Evolutionary conservation across 768 basidiomycete species (phyloP).

Genomic region (Suillus brevipes): DNA sequence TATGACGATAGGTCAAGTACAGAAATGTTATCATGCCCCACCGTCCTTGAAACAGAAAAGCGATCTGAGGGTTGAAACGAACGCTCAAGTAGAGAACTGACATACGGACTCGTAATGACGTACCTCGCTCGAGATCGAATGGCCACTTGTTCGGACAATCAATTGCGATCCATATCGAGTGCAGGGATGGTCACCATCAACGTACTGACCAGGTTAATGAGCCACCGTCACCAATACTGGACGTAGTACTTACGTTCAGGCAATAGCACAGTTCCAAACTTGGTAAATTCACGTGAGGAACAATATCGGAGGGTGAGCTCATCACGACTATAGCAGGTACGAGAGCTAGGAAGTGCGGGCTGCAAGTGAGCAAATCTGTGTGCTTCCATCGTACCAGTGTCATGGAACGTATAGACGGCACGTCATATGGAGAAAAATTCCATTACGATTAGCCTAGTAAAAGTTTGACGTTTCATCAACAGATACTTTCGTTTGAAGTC

Average conservation of each 20-base stretch:
- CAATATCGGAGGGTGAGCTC: not conserved
- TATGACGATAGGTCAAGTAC: not conserved
- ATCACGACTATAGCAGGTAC: not conserved
- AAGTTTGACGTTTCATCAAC: not conserved
- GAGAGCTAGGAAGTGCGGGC: not conserved
- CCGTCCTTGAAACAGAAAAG: not conserved
- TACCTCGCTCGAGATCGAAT: not conserved
- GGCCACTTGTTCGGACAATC: not conserved
- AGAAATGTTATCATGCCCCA: not conserved
- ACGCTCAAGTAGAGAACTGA: not conserved
- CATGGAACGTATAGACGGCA: not conserved
- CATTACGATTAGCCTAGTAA: not conserved
- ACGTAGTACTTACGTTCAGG: not conserved
- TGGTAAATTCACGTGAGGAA: not conserved
- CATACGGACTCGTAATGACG: not conserved
- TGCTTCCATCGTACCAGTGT: not conserved
- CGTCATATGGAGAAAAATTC: not conserved
- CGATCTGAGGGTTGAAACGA: not conserved
- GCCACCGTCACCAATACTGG: not conserved
- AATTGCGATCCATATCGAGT: not conserved
- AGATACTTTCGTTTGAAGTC: not conserved
- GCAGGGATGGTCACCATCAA: not conserved
- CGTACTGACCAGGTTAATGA: not conserved
- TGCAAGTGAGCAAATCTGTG: not conserved
- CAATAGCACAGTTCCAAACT: not conserved